phyloP scores from a whole-genome alignment of 2,329 filamentous ascomycete species.

The Colletotrichum camelliae region DNA sequence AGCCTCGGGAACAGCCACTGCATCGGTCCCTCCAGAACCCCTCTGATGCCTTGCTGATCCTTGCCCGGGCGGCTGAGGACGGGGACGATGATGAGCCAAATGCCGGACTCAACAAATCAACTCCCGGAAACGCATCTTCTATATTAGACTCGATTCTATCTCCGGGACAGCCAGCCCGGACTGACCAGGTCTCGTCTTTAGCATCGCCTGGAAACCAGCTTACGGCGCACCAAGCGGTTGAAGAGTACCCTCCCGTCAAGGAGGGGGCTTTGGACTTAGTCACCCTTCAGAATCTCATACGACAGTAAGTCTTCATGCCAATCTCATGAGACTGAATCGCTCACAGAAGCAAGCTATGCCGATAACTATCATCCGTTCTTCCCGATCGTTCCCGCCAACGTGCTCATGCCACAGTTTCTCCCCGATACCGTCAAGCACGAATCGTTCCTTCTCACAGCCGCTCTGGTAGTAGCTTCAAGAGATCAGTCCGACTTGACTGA shows the following conservation, averaged over 20 bases:
- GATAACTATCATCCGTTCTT: slow-evolving; percentile 74
- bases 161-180: background rate
- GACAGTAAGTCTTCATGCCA: background rate
- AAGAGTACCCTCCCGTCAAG: background rate
- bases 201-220: background rate
- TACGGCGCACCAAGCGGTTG: background rate
- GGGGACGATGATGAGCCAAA: background rate
- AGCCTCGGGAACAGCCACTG: background rate
- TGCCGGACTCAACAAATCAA: background rate
- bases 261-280: background rate
- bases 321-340: background rate
- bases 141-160: background rate
- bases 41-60: slow-evolving; percentile 12
- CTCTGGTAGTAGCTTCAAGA: slow-evolving; percentile 73
- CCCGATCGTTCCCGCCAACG: slow-evolving; percentile 63
- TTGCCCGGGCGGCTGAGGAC: slow-evolving; percentile 1
- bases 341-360: slow-evolving; percentile 54
- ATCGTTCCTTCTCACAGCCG: slow-evolving; percentile 70
- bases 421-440: slow-evolving; percentile 64
- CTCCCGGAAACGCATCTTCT: background rate
- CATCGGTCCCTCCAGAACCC: slow-evolving; percentile 13
- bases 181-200: background rate
- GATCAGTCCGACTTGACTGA: slow-evolving; percentile 49
- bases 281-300: background rate
- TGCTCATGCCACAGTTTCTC: slow-evolving; percentile 60